phyloP scores from a whole-genome alignment of 139 green algal species.

The Dunaliella sp. region DNA sequence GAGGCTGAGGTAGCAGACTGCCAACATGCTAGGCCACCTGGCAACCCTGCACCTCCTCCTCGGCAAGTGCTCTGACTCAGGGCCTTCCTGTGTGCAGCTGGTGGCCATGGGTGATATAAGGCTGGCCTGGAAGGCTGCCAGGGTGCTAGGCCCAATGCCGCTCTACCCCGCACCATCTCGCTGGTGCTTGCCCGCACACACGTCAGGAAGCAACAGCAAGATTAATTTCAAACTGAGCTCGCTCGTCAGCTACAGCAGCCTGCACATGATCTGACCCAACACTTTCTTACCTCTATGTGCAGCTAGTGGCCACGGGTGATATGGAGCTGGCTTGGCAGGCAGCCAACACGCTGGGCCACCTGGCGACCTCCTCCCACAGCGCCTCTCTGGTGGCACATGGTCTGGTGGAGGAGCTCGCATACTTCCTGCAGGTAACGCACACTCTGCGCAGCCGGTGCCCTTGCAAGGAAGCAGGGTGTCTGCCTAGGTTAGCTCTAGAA shows the following conservation, averaged over 20 bases:
- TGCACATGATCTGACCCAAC: too few relatives aligned
- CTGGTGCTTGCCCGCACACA: too few relatives aligned
- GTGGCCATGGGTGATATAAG: background rate
- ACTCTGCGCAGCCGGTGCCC: too few relatives aligned
- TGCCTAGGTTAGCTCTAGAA: too few relatives aligned
- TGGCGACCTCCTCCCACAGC: constrained; percentile 4
- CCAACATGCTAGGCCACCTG: constrained; percentile 30
- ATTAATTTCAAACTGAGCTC: too few relatives aligned
- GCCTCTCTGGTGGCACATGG: constrained; percentile 15
- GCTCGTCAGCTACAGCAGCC: too few relatives aligned
- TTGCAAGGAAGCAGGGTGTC: too few relatives aligned
- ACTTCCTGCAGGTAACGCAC: constrained; percentile 14
- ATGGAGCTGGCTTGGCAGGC: constrained; percentile 45
- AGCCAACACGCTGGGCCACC: constrained; percentile 28
- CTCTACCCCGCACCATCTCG: too few relatives aligned
- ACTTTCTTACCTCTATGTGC: constrained; percentile 12
- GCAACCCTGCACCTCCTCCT: too few relatives aligned
- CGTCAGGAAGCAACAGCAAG: too few relatives aligned
- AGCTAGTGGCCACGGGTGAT: constrained; percentile 37
- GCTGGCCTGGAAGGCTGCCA: background rate
- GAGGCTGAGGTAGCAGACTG: constrained; percentile 40
- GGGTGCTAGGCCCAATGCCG: background rate
- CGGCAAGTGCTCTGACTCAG: too few relatives aligned
- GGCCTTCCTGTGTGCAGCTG: too few relatives aligned
- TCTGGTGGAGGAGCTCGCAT: constrained; percentile 15